Percentiles rank a stretch among this genome's conserved stretches.
These are phyloP conservation scores for Beverwykella pulmonaria DNA, from an alignment of 495 filamentous ascomycete species.

Conservation along the genomic window DNA sequence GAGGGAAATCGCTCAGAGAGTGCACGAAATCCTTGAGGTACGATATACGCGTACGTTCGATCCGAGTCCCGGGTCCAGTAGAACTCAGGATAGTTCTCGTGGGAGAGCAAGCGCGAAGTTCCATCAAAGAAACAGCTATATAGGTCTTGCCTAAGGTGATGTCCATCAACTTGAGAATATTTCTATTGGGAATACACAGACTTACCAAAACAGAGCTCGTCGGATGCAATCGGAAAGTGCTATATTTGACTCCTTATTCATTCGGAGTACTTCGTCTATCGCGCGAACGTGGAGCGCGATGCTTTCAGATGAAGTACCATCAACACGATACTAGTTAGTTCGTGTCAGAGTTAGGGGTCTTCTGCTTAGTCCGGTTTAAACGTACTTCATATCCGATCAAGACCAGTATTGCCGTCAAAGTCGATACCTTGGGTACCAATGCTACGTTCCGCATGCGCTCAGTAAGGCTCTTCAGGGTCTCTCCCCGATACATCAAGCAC, in stretches of 20 bases:
- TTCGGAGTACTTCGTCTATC: neutral
- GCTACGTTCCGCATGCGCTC: neutral
- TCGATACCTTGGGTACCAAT: neutral
- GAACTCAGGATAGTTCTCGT: slow-evolving; percentile 3
- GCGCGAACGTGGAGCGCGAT: slow-evolving; percentile 8
- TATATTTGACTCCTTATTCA: neutral
- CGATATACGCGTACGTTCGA: neutral
- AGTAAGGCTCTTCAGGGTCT: neutral
- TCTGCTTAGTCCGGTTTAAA: neutral
- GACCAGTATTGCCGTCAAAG: slow-evolving; percentile 15
- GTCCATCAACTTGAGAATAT: neutral
- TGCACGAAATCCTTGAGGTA: slow-evolving; percentile 6
- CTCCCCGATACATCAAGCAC: slow-evolving; percentile 11
- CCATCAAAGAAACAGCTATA: slow-evolving; percentile 9
- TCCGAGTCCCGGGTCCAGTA: neutral
- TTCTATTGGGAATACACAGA: neutral
- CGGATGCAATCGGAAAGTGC: neutral
- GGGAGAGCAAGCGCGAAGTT: slow-evolving; percentile 9
- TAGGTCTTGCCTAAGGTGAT: slow-evolving; percentile 19
- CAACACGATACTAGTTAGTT: slow-evolving; percentile 13
- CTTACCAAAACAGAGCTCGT: slow-evolving; percentile 20
- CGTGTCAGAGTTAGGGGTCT: neutral
- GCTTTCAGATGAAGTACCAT: neutral
- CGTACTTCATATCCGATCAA: slow-evolving; percentile 24
- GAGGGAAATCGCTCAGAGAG: neutral